phyloP scores from a whole-genome alignment of 129 eudicot genomes.

The Sambucus nigra region DNA sequence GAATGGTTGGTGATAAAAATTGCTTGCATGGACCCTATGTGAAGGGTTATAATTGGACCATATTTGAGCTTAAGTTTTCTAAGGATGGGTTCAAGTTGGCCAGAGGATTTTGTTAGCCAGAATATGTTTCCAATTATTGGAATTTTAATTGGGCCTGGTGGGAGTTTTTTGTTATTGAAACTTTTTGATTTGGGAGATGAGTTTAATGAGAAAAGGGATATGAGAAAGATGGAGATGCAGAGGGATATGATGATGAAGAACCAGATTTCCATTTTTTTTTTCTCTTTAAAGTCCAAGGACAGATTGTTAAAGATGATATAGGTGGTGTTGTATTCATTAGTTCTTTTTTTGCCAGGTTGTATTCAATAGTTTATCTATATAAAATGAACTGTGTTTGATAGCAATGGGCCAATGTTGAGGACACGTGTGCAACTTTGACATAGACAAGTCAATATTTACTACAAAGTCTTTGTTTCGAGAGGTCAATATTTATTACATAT shows the following conservation, averaged over 20 bases:
- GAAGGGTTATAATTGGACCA: constrained; percentile 59
- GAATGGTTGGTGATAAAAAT: constrained; percentile 32
- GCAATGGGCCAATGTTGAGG: too few relatives aligned
- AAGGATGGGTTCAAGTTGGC: constrained; percentile 20
- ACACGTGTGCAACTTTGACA: too few relatives aligned
- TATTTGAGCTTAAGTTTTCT: constrained; percentile 19
- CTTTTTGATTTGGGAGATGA: too few relatives aligned
- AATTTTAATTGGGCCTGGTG: constrained; percentile 44
- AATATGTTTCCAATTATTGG: constrained; percentile 19
- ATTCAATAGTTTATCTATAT: too few relatives aligned
- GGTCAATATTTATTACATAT: too few relatives aligned
- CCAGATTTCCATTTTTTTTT: background rate
- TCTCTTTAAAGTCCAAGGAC: too few relatives aligned
- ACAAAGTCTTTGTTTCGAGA: too few relatives aligned
- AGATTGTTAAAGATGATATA: too few relatives aligned
- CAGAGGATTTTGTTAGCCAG: constrained; percentile 15
- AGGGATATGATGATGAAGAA: constrained; percentile 20
- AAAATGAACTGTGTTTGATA: too few relatives aligned
- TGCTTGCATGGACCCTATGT: constrained; percentile 17
- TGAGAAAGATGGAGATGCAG: constrained; percentile 23
- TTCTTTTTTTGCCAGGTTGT: too few relatives aligned
- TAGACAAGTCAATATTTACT: too few relatives aligned
- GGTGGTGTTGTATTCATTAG: too few relatives aligned
- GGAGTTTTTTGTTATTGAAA: constrained; percentile 19
- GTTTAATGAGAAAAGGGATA: constrained; percentile 5